A percentile compares a stretch with the other conserved stretches of the same genome.
These are phyloP conservation scores for Ustilago hordei DNA, from an alignment of 1,284 basidiomycete genomes.

Conservation along the genomic window DNA sequence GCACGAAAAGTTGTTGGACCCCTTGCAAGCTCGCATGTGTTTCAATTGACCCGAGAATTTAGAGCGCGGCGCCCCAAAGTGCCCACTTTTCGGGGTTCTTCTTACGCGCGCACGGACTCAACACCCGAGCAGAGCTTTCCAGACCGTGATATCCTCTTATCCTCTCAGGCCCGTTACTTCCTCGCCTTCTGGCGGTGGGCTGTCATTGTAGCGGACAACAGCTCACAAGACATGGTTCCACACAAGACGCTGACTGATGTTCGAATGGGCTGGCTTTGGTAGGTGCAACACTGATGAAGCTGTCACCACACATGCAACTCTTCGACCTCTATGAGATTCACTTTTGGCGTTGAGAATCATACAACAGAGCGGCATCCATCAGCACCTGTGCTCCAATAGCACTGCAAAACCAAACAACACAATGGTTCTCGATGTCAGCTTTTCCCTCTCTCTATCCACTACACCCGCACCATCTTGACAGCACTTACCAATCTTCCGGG, in stretches of 20 bases:
- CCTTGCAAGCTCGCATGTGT: neutral
- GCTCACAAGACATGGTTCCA: too few relatives aligned
- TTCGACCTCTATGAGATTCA: neutral
- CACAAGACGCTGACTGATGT: too few relatives aligned
- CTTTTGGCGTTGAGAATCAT: slow-evolving; percentile 31
- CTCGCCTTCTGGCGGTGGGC: too few relatives aligned
- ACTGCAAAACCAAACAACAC: slow-evolving; percentile 6
- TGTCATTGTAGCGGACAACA: too few relatives aligned
- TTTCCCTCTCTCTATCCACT: neutral
- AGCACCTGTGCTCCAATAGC: slow-evolving; percentile 51
- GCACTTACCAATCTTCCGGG: slow-evolving; percentile 46
- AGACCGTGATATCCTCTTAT: too few relatives aligned
- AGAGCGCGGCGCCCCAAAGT: slow-evolving; percentile 7
- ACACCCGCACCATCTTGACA: neutral
- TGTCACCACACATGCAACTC: neutral
- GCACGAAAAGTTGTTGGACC: neutral
- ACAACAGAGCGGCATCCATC: slow-evolving; percentile 45
- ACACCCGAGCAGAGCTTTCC: neutral
- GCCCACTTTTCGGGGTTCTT: neutral
- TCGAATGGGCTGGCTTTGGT: too few relatives aligned
- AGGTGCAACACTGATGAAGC: neutral
- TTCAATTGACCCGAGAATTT: slow-evolving; percentile 1
- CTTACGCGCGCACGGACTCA: slow-evolving; percentile 5
- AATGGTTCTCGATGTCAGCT: neutral
- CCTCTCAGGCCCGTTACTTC: too few relatives aligned